Conservation (phyloP, 176 grass and related monocot genomes). For the Carex kokanica region DNA sequence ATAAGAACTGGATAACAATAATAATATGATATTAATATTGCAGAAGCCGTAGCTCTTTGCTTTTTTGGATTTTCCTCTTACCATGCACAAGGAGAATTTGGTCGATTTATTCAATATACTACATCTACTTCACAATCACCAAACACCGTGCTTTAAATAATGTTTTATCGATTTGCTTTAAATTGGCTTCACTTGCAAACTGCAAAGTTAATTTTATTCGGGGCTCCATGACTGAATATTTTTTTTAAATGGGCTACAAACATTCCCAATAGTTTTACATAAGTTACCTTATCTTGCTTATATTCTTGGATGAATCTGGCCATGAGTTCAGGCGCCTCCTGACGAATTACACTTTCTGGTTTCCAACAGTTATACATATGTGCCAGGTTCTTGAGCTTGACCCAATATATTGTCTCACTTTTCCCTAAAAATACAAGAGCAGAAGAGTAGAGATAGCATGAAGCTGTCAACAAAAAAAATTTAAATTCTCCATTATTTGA, state of each 20-base stretch:
- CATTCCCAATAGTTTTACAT: conserved; percentile 24
- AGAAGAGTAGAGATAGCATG: conserved; percentile 22
- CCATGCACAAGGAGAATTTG: background rate
- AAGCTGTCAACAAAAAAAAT: background rate
- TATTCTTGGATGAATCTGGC: conserved; percentile 50
- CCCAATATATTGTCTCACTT: conserved; percentile 48
- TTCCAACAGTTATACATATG: conserved; percentile 70
- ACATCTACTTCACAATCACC: background rate
- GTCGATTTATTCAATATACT: background rate
- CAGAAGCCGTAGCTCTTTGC: background rate
- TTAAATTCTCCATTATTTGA: too few species aligned
- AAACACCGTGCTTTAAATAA: conserved; percentile 20
- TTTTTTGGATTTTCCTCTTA: background rate
- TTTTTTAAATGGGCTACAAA: background rate
- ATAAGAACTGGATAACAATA: background rate
- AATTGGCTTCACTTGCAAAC: background rate
- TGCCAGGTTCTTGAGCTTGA: conserved; percentile 70
- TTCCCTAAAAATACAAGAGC: conserved; percentile 30
- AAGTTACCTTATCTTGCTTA: conserved; percentile 52
- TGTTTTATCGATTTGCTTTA: background rate
- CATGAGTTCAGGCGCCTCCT: conserved; percentile 32
- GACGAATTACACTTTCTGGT: conserved; percentile 46
- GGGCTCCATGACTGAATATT: background rate
- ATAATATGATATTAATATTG: background rate
- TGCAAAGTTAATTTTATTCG: background rate